Conservation (phyloP, 2,329 filamentous ascomycete species). For the Fusarium tupiense region DNA sequence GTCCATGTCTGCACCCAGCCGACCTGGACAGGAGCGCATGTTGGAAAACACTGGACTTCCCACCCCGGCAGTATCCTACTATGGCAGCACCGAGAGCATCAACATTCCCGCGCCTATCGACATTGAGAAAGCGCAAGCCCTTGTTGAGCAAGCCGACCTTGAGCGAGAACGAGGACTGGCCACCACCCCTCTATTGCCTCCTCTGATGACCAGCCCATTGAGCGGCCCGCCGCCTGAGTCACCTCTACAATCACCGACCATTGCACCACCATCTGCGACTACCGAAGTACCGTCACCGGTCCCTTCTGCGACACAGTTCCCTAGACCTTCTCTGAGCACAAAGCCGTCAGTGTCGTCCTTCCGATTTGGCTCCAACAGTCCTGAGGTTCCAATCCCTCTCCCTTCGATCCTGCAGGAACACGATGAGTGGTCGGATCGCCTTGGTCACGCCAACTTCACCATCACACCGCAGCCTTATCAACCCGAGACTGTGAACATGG, state of each 20-base stretch:
- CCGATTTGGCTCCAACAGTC: constrained; percentile 68
- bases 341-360: constrained; percentile 84
- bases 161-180: constrained; percentile 70
- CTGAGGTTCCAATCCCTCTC: constrained; percentile 64
- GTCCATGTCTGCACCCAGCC: constrained; percentile 73
- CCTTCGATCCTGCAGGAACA: constrained; percentile 73
- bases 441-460: constrained; percentile 94
- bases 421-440: constrained; percentile 84
- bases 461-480: constrained; percentile 85
- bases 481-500: constrained; percentile 69
- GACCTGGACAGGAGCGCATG: constrained; percentile 54
- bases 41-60: constrained; percentile 66
- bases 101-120: constrained; percentile 58
- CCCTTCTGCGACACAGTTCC: constrained; percentile 59
- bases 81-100: constrained; percentile 67
- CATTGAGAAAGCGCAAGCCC: constrained; percentile 37
- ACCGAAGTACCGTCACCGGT: constrained; percentile 52
- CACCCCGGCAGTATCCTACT: constrained; percentile 71
- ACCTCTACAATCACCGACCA: constrained; percentile 85
- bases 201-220: constrained; percentile 72
- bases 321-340: constrained; percentile 74
- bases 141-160: constrained; percentile 57
- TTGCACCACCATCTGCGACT: constrained; percentile 64
- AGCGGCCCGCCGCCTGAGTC: constrained; percentile 72
- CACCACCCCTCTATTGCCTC: constrained; percentile 86